A percentile compares a stretch with the other conserved stretches of the same genome.
These are phyloP conservation scores for Trametes cingulata DNA, from an alignment of 768 basidiomycete species.

Conservation along the genomic window DNA sequence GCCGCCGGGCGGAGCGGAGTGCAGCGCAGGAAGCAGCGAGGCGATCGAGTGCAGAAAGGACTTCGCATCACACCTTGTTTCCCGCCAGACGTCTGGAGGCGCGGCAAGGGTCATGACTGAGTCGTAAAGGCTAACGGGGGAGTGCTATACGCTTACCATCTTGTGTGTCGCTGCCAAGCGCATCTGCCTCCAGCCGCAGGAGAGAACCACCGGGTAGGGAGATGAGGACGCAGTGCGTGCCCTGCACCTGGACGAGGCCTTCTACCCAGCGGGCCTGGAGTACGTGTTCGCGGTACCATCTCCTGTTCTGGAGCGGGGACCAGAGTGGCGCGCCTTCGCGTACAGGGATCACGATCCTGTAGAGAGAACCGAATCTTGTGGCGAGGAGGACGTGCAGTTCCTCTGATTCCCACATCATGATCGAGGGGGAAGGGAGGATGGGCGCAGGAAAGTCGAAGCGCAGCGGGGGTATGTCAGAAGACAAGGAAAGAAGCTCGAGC, in stretches of 20 bases:
- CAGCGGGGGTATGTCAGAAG: constrained; percentile 62
- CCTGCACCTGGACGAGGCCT: constrained; percentile 58
- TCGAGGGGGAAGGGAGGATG: constrained; percentile 62
- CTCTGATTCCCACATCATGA: constrained; percentile 49
- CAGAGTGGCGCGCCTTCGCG: constrained; percentile 54
- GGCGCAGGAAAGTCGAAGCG: constrained; percentile 77
- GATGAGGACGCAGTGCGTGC: constrained; percentile 65
- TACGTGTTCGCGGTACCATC: constrained; percentile 69
- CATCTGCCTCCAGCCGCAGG: constrained; percentile 68
- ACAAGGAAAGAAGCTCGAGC: constrained; percentile 75
- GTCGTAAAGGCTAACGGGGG: constrained; percentile 10
- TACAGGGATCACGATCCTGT: constrained; percentile 67
- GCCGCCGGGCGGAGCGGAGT: constrained; percentile 46
- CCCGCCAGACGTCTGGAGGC: constrained; percentile 66
- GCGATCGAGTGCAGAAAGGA: constrained; percentile 70
- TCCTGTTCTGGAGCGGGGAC: constrained; percentile 51
- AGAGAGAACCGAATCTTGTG: constrained; percentile 69
- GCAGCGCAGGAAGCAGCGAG: constrained; percentile 59
- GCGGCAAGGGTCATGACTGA: background rate
- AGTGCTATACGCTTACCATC: constrained; percentile 52
- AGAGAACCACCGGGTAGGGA: constrained; percentile 61
- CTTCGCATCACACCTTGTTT: constrained; percentile 56
- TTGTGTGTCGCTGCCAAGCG: constrained; percentile 50
- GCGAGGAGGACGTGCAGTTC: constrained; percentile 73
- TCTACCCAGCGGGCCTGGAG: constrained; percentile 50